These are phyloP conservation scores for Chaetomium cochliodes DNA, from an alignment of 495 filamentous ascomycete species.

Conservation along the genomic window DNA sequence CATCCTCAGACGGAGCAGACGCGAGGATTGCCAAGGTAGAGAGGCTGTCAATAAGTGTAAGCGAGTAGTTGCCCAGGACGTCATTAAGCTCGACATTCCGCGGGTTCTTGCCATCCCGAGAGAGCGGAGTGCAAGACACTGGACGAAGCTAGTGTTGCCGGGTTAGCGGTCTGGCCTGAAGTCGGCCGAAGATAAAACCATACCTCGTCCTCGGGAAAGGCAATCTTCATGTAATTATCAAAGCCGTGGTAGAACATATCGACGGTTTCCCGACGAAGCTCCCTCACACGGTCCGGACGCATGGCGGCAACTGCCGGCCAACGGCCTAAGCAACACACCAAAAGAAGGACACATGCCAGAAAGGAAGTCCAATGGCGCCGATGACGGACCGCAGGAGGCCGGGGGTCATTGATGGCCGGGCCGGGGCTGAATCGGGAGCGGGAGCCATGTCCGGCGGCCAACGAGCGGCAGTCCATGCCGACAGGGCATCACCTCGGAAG, in stretches of 20 bases:
- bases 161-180: conserved; percentile 20
- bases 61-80: conserved; percentile 92
- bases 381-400: background rate
- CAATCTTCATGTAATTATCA: conserved; percentile 89
- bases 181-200: conserved; percentile 22
- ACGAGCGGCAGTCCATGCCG: conserved; percentile 37
- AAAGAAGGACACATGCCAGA: conserved; percentile 21
- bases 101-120: conserved; percentile 76
- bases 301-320: conserved; percentile 44
- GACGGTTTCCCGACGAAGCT: conserved; percentile 69
- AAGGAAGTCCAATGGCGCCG: background rate
- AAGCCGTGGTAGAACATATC: conserved; percentile 97
- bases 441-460: conserved; percentile 27
- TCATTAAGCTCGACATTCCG: conserved; percentile 88
- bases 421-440: conserved; percentile 22
- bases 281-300: conserved; percentile 49
- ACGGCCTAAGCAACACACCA: conserved; percentile 30
- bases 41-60: conserved; percentile 91
- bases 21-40: conserved; percentile 91
- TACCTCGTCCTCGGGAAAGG: conserved; percentile 95
- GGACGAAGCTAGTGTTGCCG: conserved; percentile 62
- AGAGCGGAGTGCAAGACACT: conserved; percentile 77
- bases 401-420: conserved; percentile 3
- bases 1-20: conserved; percentile 56
- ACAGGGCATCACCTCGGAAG: conserved; percentile 47